A percentile compares a stretch with the other conserved stretches of the same genome.
These are phyloP conservation scores for Mortierella sp. DNA, from an alignment of 371 early-diverging fungal genomes.

Conservation along the genomic window DNA sequence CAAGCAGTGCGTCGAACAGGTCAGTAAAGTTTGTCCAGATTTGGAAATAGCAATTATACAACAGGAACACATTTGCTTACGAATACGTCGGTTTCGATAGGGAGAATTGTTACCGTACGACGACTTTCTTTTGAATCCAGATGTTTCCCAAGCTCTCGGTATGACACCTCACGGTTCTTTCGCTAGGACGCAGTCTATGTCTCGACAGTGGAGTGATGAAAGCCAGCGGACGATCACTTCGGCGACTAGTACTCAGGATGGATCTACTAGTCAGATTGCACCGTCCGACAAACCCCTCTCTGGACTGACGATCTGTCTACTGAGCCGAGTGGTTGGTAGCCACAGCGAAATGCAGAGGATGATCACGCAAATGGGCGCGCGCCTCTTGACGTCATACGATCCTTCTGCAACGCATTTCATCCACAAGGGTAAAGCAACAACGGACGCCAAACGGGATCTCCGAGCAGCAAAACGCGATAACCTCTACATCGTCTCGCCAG, in stretches of 20 bases:
- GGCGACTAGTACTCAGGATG: neutral
- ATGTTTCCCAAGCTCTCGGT: neutral
- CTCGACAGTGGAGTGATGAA: neutral
- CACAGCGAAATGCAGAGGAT: constrained; percentile 23
- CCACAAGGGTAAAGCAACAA: constrained; percentile 31
- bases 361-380: constrained; percentile 20
- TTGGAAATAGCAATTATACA: too few relatives aligned
- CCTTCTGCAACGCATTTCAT: constrained; percentile 25
- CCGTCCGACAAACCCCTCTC: constrained; percentile 25
- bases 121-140: constrained; percentile 5
- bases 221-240: constrained; percentile 1
- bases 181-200: neutral
- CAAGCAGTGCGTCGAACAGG: constrained; percentile 25
- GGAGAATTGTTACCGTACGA: constrained; percentile 14
- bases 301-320: constrained; percentile 19
- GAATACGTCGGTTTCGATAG: neutral
- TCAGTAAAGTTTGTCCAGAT: neutral
- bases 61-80: too few relatives aligned
- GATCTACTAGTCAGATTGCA: neutral
- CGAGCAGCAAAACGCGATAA: constrained; percentile 17
- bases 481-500: constrained; percentile 14
- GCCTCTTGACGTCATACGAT: constrained; percentile 10
- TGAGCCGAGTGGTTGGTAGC: constrained; percentile 19
- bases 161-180: neutral
- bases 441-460: constrained; percentile 14